Percentiles rank a stretch among this genome's conserved stretches.
Evolutionary conservation across 75 land plant species (phyloP).

Genomic region (Sequoia sempervirens): DNA sequence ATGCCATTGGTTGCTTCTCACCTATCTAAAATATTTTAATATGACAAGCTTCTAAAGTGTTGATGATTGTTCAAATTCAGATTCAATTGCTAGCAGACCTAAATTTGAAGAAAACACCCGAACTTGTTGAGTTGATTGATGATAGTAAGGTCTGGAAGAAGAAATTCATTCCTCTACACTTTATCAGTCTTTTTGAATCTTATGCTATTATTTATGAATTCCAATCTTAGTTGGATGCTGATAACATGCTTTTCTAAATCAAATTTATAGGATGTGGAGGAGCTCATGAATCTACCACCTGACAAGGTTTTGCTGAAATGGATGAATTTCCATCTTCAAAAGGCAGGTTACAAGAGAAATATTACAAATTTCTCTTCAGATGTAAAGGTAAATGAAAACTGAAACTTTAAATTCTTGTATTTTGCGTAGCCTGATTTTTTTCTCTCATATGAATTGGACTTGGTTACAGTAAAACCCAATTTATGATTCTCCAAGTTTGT

Average conservation of each 20-base stretch:
- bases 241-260: background rate
- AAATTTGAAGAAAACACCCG: constrained; percentile 95
- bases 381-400: constrained; percentile 58
- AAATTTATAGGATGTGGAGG: constrained; percentile 78
- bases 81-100: constrained; percentile 95
- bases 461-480: background rate
- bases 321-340: constrained; percentile 98
- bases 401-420: background rate
- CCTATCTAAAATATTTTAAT: background rate
- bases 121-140: constrained; percentile 87
- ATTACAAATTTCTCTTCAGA: constrained; percentile 93
- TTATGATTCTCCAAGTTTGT: background rate
- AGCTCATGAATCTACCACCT: constrained; percentile 83
- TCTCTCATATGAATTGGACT: background rate
- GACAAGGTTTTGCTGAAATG: constrained; percentile 90
- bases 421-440: background rate
- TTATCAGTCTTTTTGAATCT: background rate
- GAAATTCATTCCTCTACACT: background rate
- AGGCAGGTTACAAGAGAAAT: constrained; percentile 70
- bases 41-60: background rate
- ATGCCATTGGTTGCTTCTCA: background rate
- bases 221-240: background rate
- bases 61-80: constrained; percentile 28
- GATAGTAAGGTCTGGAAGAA: constrained; percentile 70
- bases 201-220: constrained; percentile 1